These are phyloP conservation scores for Gentiana macrophylla DNA, from an alignment of 257 asterid species.

Conservation along the genomic window DNA sequence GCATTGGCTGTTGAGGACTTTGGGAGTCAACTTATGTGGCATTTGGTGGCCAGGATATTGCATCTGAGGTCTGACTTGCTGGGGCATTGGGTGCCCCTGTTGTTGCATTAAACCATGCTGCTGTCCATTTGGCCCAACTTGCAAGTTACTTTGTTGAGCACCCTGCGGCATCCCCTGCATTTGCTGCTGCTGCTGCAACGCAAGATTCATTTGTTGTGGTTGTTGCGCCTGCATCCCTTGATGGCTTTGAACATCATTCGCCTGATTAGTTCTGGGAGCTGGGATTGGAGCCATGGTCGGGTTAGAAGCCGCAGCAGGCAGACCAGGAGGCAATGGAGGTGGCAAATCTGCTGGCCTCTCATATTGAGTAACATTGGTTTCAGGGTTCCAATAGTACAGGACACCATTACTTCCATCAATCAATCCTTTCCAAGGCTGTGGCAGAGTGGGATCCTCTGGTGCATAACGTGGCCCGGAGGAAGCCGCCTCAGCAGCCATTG, in stretches of 20 bases:
- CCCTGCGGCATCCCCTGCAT: conserved; percentile 16
- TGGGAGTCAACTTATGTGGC: conserved; percentile 41
- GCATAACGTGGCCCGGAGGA: conserved; percentile 76
- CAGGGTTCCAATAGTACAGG: conserved; percentile 87
- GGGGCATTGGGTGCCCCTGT: conserved; percentile 35
- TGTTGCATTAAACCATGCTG: conserved; percentile 48
- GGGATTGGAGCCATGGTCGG: conserved; percentile 63
- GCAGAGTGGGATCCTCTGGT: conserved; percentile 82
- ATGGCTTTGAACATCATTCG: conserved; percentile 34
- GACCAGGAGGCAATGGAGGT: conserved; percentile 67
- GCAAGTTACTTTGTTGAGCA: conserved; percentile 30
- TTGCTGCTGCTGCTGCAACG: conserved; percentile 37
- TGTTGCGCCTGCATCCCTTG: conserved; percentile 17
- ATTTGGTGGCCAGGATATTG: conserved; percentile 49
- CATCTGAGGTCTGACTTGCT: conserved; percentile 36
- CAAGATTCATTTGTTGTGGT: conserved; percentile 19
- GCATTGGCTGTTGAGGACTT: conserved; percentile 34
- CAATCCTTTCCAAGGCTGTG: conserved; percentile 93
- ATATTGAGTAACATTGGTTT: conserved; percentile 78
- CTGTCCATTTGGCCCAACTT: conserved; percentile 30
- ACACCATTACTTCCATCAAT: conserved; percentile 69
- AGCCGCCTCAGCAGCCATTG: conserved; percentile 70
- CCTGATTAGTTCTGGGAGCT: conserved; percentile 41
- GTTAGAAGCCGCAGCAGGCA: conserved; percentile 43
- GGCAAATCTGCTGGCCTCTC: conserved; percentile 59